Percentiles rank a stretch among this genome's conserved stretches.
phyloP scores from a whole-genome alignment of 768 basidiomycete genomes.

The Trametes coccinea region DNA sequence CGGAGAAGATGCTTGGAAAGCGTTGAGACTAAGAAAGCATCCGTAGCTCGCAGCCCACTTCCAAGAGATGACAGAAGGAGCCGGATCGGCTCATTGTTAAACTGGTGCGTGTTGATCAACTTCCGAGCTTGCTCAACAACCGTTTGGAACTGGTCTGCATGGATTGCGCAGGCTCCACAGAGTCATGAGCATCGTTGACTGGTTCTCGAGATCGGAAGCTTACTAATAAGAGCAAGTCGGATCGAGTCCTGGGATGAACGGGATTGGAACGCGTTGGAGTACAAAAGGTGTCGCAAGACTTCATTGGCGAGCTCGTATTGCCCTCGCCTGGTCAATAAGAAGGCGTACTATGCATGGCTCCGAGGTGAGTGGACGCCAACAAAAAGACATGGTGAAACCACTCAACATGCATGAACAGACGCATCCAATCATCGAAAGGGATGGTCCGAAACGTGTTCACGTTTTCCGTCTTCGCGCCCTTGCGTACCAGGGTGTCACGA shows the following conservation, averaged over 20 bases:
- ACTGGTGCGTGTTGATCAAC: slow-evolving; percentile 74
- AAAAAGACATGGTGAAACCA: background rate
- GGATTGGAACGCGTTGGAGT: slow-evolving; percentile 72
- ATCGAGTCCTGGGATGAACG: slow-evolving; percentile 67
- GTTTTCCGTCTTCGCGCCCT: slow-evolving; percentile 41
- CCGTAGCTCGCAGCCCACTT: slow-evolving; percentile 67
- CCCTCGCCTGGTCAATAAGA: slow-evolving; percentile 61
- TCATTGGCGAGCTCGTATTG: slow-evolving; percentile 72
- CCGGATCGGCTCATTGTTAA: slow-evolving; percentile 83
- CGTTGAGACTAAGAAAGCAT: slow-evolving; percentile 71
- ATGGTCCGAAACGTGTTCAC: slow-evolving; percentile 80
- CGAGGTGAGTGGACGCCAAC: background rate
- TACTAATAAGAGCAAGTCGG: slow-evolving; percentile 76
- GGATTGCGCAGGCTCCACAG: slow-evolving; percentile 70
- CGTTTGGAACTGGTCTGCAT: slow-evolving; percentile 50
- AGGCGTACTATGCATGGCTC: slow-evolving; percentile 58
- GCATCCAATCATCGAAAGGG: slow-evolving; percentile 82
- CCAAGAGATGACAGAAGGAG: slow-evolving; percentile 74
- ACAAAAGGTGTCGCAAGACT: slow-evolving; percentile 69
- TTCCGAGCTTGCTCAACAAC: slow-evolving; percentile 79
- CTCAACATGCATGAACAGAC: slow-evolving; percentile 79
- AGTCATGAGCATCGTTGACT: background rate
- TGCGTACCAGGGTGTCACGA: slow-evolving; percentile 55
- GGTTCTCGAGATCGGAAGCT: slow-evolving; percentile 25
- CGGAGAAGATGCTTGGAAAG: slow-evolving; percentile 84